Base-by-base conservation (phyloP, 2,329 filamentous ascomycete genomes). In the Diaporthe sp. region DNA sequence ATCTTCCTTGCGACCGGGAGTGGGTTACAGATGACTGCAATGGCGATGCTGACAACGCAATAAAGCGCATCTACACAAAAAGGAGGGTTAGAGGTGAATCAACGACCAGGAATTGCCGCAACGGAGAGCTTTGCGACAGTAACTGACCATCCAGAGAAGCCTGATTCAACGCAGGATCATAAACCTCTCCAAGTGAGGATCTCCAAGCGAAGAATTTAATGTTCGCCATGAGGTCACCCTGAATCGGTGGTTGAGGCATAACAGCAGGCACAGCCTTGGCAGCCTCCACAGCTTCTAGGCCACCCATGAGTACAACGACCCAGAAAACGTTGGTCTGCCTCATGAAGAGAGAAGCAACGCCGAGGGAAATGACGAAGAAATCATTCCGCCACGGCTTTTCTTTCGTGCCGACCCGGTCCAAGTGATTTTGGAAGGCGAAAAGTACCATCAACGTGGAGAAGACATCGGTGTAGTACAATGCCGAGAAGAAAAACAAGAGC, bases 261-360 rank as follows among this genome's bases (percentile, higher is more conserved):
- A 19, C 56, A 7, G 37, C 19, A 12, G 70, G 81, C 37, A 89
- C 79, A 4, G 78, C 82, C 79, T 87, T 89, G 74, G 90, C 83
- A 25, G 84, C 86, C 77, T 88, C 86, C 2, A 91, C 82, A 56
- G 85, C 84, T 81, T 92, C 88, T 55, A 91, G 75, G 8, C 89
- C 92, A 27, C 93, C 93, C 79, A 95, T 90, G 79, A 94, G 95
- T 0, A 96, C 86, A 1, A 94, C 93, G 0, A 96, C 92, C 97
- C 97, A 99, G 81, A 99, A 98, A 72, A 98, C 93, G 79, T 99
- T 99, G 0, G 97, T 99, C 83, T 99, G 97, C 32, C 97, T 89
- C 86, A 98, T 97, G 3, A 89, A 85, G 27, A 99, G 86, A 1
- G 94, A 88, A 1, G 90, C 76, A 0, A 94, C 76, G 0, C 95